A percentile compares a stretch with the other conserved stretches of the same genome.
These are phyloP conservation scores for Fusarium liriodendri DNA, from an alignment of 2,329 filamentous ascomycete species.

Conservation along the genomic window DNA sequence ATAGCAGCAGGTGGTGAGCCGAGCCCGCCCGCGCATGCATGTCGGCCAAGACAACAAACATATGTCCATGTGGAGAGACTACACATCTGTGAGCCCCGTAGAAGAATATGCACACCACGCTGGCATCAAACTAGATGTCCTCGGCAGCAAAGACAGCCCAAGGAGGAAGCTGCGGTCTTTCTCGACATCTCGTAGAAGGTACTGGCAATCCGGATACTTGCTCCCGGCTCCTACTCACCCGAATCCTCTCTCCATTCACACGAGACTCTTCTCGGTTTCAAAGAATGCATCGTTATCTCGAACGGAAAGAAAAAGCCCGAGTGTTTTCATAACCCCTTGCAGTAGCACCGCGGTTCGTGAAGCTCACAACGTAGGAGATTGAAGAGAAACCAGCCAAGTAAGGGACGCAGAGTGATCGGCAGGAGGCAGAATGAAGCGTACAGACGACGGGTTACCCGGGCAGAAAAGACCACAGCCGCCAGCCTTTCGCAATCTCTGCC, in stretches of 20 bases:
- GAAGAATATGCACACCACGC: background rate
- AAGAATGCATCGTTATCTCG: background rate
- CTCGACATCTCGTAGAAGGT: background rate
- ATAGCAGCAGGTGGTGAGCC: background rate
- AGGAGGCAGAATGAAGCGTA: background rate
- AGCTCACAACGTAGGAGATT: background rate
- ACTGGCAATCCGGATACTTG: background rate
- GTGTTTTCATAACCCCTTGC: background rate
- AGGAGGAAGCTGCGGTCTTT: conserved; percentile 16
- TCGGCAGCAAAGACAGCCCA: background rate
- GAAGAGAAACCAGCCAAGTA: background rate
- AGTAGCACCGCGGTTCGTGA: background rate
- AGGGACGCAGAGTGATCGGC: background rate
- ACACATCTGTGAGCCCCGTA: background rate
- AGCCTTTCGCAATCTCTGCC: background rate
- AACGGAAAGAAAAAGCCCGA: background rate
- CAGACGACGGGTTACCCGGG: background rate
- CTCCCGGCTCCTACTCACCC: background rate
- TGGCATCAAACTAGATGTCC: background rate
- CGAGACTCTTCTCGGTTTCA: background rate
- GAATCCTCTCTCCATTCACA: background rate
- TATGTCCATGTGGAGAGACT: conserved; percentile 1
- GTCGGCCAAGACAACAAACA: conserved; percentile 13
- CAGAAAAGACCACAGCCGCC: background rate
- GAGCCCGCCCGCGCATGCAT: background rate